Base-by-base conservation (phyloP, 2,329 filamentous ascomycete species). In the Falciphora oryzae region DNA sequence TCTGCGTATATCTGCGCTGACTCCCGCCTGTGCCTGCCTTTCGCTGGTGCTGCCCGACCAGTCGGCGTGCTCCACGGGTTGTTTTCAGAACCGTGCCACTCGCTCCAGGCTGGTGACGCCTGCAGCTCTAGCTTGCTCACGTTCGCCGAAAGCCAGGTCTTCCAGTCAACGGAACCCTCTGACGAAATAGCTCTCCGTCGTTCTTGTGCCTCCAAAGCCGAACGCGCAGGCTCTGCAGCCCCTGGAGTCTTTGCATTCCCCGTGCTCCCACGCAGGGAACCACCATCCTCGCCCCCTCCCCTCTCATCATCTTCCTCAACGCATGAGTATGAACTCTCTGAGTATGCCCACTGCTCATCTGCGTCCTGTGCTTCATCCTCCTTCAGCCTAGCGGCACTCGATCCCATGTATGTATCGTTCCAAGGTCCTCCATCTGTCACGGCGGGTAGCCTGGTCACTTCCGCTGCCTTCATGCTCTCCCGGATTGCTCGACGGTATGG, bases 401-500 rank as follows among this genome's bases (percentile, higher is more conserved):
- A 53, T 53, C 44, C 44, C 22, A 2, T 5, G 6, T n/a, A 4
- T 8, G 22, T 11, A 11, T 53, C 10, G 44, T 53, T n/a, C 44
- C 44, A 25, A 25, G 18, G n/a, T 10, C 14, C 13, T 7, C 44
- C 18, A 25, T 6, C 18, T 2, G 44, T 11, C 22, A 53, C 7
- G 2, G 44, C n/a, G 8, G 44, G 22, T 7, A 5, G 22, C 8
- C 22, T 53, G 6, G 44, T 11, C 22, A 73, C 70, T 10, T 77
- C 69, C 22, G 75, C 74, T 10, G 74, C 70, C 64, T 75, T 74
- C 68, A 84, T 83, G 1, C 74, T 80, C 62, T 79, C 77, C 59
- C 77, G 79, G 38, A 87, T 69, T 2, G 80, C 81, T 31, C 80
- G 80, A 3, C 84, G 80, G 68, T 83, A 88, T 0, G 84, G 83